phyloP scores from a whole-genome alignment of 2,329 filamentous ascomycete species.

The Aspergillus hortae region DNA sequence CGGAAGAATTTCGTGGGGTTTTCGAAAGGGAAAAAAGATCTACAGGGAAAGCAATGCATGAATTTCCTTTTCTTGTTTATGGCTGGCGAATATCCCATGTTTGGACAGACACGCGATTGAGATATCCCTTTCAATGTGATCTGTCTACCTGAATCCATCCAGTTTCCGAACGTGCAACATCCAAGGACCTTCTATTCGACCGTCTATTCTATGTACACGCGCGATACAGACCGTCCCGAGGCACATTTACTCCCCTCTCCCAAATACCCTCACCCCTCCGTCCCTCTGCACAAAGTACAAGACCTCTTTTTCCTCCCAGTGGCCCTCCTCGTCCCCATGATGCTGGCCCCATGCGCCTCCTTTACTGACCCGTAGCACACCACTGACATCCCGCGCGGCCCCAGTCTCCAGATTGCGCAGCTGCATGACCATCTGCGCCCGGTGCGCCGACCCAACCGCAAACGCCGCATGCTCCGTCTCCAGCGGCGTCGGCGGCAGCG shows the following conservation, averaged over 20 bases:
- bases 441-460: conserved; percentile 68
- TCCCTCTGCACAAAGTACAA: conserved; percentile 79
- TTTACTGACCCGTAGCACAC: conserved; percentile 72
- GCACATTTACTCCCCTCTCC: conserved; percentile 62
- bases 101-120: conserved; percentile 35
- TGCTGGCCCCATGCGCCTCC: conserved; percentile 45
- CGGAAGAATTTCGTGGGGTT: conserved; percentile 26
- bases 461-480: conserved; percentile 71
- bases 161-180: not conserved
- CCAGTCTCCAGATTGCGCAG: conserved; percentile 79
- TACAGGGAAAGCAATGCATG: conserved; percentile 33
- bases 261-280: conserved; percentile 78
- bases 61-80: conserved; percentile 39
- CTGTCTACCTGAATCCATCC: conserved; percentile 28
- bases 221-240: conserved; percentile 5
- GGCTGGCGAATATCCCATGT: conserved; percentile 38
- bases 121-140: conserved; percentile 25
- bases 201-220: conserved; percentile 8
- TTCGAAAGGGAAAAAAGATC: conserved; percentile 25
- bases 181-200: conserved; percentile 1
- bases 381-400: conserved; percentile 84
- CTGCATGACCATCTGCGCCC: conserved; percentile 67
- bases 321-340: conserved; percentile 22
- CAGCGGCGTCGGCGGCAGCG: conserved; percentile 57
- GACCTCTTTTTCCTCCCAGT: conserved; percentile 61